Base-by-base conservation (phyloP, 2,329 filamentous ascomycete genomes). In the Talaromyces rugulosus region DNA sequence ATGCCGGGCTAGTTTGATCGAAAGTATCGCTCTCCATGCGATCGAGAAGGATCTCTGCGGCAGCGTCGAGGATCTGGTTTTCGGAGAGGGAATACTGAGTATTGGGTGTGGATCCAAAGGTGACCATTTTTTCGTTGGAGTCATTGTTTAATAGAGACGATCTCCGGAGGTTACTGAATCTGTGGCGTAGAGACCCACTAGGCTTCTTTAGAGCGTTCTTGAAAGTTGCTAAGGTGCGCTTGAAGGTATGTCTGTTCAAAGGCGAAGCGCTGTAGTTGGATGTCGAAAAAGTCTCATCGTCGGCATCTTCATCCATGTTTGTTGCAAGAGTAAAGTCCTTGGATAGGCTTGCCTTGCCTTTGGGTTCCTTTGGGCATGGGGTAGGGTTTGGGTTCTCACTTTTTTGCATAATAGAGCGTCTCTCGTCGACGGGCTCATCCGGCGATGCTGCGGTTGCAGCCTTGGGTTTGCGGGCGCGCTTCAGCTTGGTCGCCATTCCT, bases 401-500 rank as follows among this genome's bases (percentile, higher is more conserved):
- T 8, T 6, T 62, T 59, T 40, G 5, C 16, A 51, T 56, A 28
- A 8, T 44, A 27, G n/a, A n/a, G 12, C 11, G 31, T 34, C 9
- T 33, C 14, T 57, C 57, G 28, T 59, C 56, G 5, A 44, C 6
- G n/a, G 44, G 18, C 36, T 62, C 34, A 9, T 58, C 42, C 58
- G 56, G 28, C 8, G 58, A 66, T 6, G 62, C 65, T 44, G 44
- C 9, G 8, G 63, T 65, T 18, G 62, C 28, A 33, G 67, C 66
- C 62, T 70, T 73, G 1, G 62, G 52, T 31, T 68, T 70, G 31
- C 67, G 60, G 59, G 67, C 68, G 16, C 65, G 65, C 62, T 74
- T 75, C 7, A 62, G 44, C 14, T 64, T 66, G 50, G 65, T 47
- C 60, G 70, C 71, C 28, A 62, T 62, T 8, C 61, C 34, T 23